Conservation (phyloP, 345 rosid genomes). For the Populus nigra region DNA sequence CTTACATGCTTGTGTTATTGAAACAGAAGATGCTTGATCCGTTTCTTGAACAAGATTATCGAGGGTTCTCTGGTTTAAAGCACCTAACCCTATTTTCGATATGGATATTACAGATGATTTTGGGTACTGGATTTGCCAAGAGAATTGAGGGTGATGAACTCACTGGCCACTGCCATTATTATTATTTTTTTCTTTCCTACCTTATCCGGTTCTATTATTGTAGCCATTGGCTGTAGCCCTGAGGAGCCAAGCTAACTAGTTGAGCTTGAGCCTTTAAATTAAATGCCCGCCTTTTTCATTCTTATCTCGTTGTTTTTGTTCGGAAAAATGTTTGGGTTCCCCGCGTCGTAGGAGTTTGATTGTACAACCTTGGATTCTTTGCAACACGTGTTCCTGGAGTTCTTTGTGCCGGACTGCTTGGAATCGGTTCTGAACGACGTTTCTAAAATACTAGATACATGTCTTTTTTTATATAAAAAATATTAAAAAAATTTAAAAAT, state of each 20-base stretch:
- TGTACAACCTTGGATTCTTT: not conserved
- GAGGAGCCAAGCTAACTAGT: too few relatives aligned
- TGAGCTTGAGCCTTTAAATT: conserved; percentile 1
- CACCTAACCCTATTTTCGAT: conserved; percentile 6
- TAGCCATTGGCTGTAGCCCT: too few relatives aligned
- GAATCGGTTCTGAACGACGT: too few relatives aligned
- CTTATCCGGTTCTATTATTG: not conserved
- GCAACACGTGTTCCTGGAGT: not conserved
- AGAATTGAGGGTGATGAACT: conserved; percentile 40
- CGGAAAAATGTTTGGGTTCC: conserved; percentile 2
- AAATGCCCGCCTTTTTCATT: conserved; percentile 7
- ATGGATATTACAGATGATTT: conserved; percentile 19
- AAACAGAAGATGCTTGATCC: conserved; percentile 18
- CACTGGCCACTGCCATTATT: conserved; percentile 48
- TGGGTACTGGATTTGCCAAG: conserved; percentile 46
- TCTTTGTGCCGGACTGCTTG: too few relatives aligned
- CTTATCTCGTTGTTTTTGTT: not conserved
- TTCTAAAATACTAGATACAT: too few relatives aligned
- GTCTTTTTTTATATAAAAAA: too few relatives aligned
- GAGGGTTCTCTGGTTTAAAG: conserved; percentile 17
- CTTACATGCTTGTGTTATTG: not conserved
- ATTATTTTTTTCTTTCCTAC: not conserved
- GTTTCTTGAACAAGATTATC: conserved; percentile 21
- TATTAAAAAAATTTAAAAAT: too few relatives aligned
- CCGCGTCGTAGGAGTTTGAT: too few relatives aligned